Evolutionary conservation across 2,329 filamentous ascomycete species (phyloP).

Genomic region (Kalaharituber pfeilii): DNA sequence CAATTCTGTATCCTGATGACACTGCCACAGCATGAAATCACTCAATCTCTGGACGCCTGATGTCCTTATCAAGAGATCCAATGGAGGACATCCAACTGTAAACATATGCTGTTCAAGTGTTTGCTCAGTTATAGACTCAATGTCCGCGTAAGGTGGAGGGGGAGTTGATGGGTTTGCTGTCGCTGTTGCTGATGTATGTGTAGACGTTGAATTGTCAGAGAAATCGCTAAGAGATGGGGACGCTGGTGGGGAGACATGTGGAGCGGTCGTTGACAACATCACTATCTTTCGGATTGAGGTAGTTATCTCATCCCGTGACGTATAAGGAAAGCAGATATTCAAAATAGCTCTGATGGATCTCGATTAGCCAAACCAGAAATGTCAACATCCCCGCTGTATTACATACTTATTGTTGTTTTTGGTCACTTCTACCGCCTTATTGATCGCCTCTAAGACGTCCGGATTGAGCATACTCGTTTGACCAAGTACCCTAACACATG

Average conservation of each 20-base stretch:
- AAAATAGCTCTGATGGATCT: slow-evolving; percentile 40
- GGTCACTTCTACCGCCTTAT: slow-evolving; percentile 71
- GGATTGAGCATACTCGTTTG: slow-evolving; percentile 66
- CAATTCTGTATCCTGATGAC: slow-evolving; percentile 78
- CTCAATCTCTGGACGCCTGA: slow-evolving; percentile 84
- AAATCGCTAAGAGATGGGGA: slow-evolving; percentile 6
- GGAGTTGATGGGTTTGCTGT: background rate
- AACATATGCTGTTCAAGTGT: slow-evolving; percentile 77
- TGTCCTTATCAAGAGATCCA: slow-evolving; percentile 81
- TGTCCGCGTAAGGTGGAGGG: slow-evolving; percentile 35
- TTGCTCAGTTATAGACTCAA: slow-evolving; percentile 69
- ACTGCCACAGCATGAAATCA: slow-evolving; percentile 99
- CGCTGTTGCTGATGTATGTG: slow-evolving; percentile 6
- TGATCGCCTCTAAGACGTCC: slow-evolving; percentile 77
- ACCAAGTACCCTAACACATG: slow-evolving; percentile 67
- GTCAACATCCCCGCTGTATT: slow-evolving; percentile 6
- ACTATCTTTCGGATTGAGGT: slow-evolving; percentile 77
- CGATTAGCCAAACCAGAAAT: no score
- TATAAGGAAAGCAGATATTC: slow-evolving; percentile 97
- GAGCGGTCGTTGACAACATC: slow-evolving; percentile 21
- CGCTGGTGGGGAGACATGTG: slow-evolving; percentile 4
- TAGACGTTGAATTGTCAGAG: slow-evolving; percentile 8
- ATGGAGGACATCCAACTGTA: slow-evolving; percentile 65
- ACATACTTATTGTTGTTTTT: slow-evolving; percentile 65
- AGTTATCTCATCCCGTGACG: slow-evolving; percentile 87